Base-by-base conservation (phyloP, 345 rosid genomes). In the Microthlaspi erraticum region DNA sequence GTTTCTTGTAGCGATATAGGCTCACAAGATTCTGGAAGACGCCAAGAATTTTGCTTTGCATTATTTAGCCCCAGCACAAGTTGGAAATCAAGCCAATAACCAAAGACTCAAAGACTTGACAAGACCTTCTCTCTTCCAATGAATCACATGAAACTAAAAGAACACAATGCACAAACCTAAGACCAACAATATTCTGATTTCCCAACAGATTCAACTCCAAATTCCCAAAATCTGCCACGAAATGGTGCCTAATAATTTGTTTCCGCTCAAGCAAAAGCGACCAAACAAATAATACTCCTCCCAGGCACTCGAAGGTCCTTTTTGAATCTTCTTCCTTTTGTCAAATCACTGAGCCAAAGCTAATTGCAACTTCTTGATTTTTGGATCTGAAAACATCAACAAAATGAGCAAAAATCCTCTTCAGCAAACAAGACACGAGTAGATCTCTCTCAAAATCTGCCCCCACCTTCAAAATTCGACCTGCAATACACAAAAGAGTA, bases 121-220 rank as follows among this genome's bases (percentile, higher is more conserved):
- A 79, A 73, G 69, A 85, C 86, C 78, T 67, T 53, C 63, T 60
- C 66, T 64, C 77, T 20, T 64, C 78, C 76, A 83, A 81, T 75
- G 71, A 70, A 66, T 77, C 78, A 81, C 72, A 72, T 20, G 77
- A 67, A 62, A 41, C 64, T 48, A 64, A 36, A 45, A 56, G 60
- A 64, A 9, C 31, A 68, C 60, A 29, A 33, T 41, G 53, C 36
- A 48, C 70, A 42, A 38, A 48, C 62, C 44, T 44, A 57, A 14
- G 56, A 10, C 66, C 48, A 64, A 56, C 26, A 50, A 34, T 33
- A 64, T 33, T n/a, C 55, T 31, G 23, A 32, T 75, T 10, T 52
- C 70, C 64, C 19, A 66, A 33, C 19, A 18, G 53, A 56, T 33
- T 52, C 39, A 44, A 34, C 64, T 50, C 33, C 39, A 59, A 37